Base-by-base conservation (phyloP, 2,329 filamentous ascomycete species). In the Hymenoscyphus infarciens region DNA sequence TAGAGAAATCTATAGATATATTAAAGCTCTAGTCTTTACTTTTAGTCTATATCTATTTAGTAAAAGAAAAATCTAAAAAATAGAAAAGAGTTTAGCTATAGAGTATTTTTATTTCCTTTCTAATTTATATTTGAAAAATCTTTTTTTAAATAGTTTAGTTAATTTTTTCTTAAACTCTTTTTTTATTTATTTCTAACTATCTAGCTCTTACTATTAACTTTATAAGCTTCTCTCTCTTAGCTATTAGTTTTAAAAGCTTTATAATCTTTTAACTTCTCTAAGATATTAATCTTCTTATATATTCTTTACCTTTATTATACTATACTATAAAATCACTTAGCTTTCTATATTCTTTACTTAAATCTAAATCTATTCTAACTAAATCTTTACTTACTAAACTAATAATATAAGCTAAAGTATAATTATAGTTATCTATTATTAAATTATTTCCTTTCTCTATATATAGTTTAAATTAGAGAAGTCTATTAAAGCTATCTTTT, bases 361-460 rank as follows among this genome's bases (percentile, higher is more conserved):
- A 73, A 31, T 54, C 52, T 1, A 75, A 77, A 2, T 75, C 76
- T 35, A 77, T 70, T 72, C 74, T 29, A 67, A 72, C 64, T 73
- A 77, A 64, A 70, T 80, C 42, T 76, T 75, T 65, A 74, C 73
- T 5, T 78, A 79, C 2, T 78, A 82, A 66, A 78, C 80, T 39
- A 78, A 82, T 63, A 78, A 80, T 8, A 73, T 76, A 8, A 63
- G 54, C 76, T 25, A 54, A 29, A 27, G 52, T 25, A 29, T 25
- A 13, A 27, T 31, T 25, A 54, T 77, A 77, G 66, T 78, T 76
- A 49, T 77, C 75, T n/a, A 77, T 72, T 0, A 75, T 77, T 68
- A 73, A 76, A 57, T 77, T 75, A 64, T 78, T 77, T 2, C 74
- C 75, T 57, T 74, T 75, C 45, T 66, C 66, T 75, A 77, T 77